Conservation (phyloP, 768 basidiomycete genomes). For the Calvatia gigantea region DNA sequence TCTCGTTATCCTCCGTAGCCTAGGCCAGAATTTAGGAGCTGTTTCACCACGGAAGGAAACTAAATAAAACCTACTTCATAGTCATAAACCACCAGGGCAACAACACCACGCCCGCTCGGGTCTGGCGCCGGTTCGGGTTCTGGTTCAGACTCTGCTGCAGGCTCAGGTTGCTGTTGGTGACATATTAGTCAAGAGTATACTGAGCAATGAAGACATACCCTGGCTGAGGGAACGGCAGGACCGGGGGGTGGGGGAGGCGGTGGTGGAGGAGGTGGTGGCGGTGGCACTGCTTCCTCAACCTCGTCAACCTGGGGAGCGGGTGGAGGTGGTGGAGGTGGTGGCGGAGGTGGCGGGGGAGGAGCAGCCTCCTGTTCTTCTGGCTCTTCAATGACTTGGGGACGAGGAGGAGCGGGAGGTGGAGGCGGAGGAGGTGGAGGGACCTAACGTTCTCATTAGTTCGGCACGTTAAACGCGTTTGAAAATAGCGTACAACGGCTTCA, state of each 20-base stretch:
- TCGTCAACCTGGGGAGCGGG: slow-evolving; percentile 27
- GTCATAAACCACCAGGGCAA: slow-evolving; percentile 75
- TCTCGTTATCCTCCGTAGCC: slow-evolving; percentile 86
- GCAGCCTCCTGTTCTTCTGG: slow-evolving; percentile 14
- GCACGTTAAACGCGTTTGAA: background rate
- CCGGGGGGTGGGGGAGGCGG: slow-evolving; percentile 52
- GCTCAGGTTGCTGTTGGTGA: slow-evolving; percentile 34
- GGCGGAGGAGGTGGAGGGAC: slow-evolving; percentile 35
- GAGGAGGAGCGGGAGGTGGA: slow-evolving; percentile 32
- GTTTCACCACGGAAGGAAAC: background rate
- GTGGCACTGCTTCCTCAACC: slow-evolving; percentile 25
- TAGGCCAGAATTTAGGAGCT: slow-evolving; percentile 18
- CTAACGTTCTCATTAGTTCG: slow-evolving; percentile 8
- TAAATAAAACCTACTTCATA: slow-evolving; percentile 60
- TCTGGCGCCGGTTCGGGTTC: slow-evolving; percentile 24
- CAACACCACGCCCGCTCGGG: slow-evolving; percentile 42
- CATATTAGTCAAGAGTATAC: background rate
- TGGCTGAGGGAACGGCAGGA: slow-evolving; percentile 39
- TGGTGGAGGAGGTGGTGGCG: slow-evolving; percentile 29
- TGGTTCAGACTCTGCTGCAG: slow-evolving; percentile 36
- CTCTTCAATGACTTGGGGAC: slow-evolving; percentile 21
- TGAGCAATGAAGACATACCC: slow-evolving; percentile 20
- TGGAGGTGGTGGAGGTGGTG: slow-evolving; percentile 32
- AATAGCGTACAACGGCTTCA: slow-evolving; percentile 21
- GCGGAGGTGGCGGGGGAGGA: slow-evolving; percentile 32